A percentile compares a stretch with the other conserved stretches of the same genome.
phyloP scores from a whole-genome alignment of 805 yeast species.

The Saturnispora halmiae region DNA sequence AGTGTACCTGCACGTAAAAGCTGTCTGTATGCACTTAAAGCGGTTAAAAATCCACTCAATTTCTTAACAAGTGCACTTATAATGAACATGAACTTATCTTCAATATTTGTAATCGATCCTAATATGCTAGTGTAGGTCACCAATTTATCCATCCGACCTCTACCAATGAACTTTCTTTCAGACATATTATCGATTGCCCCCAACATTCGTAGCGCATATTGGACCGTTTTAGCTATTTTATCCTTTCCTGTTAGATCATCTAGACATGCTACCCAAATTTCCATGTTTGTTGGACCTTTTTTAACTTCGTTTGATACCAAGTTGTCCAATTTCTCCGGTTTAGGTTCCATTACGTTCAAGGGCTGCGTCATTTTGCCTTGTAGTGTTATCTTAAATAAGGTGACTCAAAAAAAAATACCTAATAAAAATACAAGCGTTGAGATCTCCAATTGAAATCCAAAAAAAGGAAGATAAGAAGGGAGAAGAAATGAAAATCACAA shows the following conservation, averaged over 20 bases:
- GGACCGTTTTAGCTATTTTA: constrained; percentile 55
- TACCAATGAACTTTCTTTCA: neutral
- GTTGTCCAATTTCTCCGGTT: neutral
- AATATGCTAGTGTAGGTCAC: constrained; percentile 1
- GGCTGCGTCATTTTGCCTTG: neutral
- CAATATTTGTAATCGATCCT: constrained; percentile 21
- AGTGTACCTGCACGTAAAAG: constrained; percentile 61
- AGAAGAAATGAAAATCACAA: neutral
- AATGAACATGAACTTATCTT: constrained; percentile 23
- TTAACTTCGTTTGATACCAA: neutral
- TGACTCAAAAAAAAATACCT: neutral
- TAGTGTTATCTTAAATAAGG: neutral
- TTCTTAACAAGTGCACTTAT: constrained; percentile 9
- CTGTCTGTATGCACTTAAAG: constrained; percentile 52
- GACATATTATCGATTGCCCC: constrained; percentile 17
- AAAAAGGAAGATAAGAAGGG: too few species aligned
- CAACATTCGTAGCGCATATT: constrained; percentile 48
- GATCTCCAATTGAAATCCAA: too few species aligned
- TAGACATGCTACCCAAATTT: constrained; percentile 27
- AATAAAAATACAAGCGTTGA: too few species aligned
- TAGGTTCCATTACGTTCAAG: constrained; percentile 1
- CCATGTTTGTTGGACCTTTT: constrained; percentile 9
- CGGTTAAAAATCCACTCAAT: constrained; percentile 22
- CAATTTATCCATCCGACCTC: neutral
- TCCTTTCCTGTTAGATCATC: constrained; percentile 57